A percentile compares a stretch with the other conserved stretches of the same genome.
Evolutionary conservation across 441 rosid genomes (phyloP).

Genomic region (Euphorbia neoarborescens): DNA sequence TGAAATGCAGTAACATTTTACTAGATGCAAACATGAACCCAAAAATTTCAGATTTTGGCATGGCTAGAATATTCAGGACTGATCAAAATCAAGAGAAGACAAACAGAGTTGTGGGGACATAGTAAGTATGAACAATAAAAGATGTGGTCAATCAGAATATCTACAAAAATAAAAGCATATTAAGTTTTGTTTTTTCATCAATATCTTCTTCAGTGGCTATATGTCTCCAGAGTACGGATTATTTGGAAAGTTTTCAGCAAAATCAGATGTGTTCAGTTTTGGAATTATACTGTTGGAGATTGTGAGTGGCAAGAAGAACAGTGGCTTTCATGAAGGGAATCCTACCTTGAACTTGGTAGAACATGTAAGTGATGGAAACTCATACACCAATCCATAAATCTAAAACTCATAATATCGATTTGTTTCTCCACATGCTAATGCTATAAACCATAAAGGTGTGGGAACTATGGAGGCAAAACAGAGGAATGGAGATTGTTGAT

Average conservation of each 20-base stretch:
- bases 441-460: conserved; percentile 26
- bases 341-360: conserved; percentile 24
- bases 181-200: too few relatives aligned
- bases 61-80: conserved; percentile 13
- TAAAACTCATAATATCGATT: not conserved
- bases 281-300: conserved; percentile 29
- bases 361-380: conserved; percentile 20
- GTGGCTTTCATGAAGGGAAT: conserved; percentile 10
- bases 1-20: conserved; percentile 47
- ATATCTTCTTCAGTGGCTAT: conserved; percentile 27
- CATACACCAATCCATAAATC: not conserved
- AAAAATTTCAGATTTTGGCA: conserved; percentile 21
- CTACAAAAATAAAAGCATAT: not conserved
- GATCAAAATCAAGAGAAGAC: conserved; percentile 18
- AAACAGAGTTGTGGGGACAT: conserved; percentile 17
- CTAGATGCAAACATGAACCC: conserved; percentile 18
- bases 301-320: conserved; percentile 25
- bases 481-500: conserved; percentile 29
- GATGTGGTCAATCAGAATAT: not conserved
- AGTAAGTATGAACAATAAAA: not conserved
- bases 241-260: conserved; percentile 26
- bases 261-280: conserved; percentile 38
- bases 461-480: conserved; percentile 34
- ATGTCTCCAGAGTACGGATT: conserved; percentile 42
- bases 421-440: not conserved